Evolutionary conservation across 2,329 filamentous ascomycete species (phyloP).

Genomic region (Aspergillus pseudoterreus): DNA sequence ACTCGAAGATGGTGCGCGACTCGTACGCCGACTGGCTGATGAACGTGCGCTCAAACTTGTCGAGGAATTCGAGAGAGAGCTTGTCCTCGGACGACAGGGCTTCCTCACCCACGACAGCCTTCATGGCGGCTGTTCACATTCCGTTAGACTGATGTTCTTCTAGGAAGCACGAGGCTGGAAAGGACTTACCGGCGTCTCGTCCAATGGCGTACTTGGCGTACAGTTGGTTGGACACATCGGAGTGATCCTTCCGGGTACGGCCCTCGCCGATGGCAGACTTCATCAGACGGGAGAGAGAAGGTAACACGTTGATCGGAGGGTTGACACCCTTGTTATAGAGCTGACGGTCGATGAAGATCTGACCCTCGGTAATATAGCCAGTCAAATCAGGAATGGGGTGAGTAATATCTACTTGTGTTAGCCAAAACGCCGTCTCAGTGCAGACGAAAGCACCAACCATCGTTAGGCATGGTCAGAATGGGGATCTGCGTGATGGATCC

Average conservation of each 20-base stretch:
- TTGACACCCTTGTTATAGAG: constrained; percentile 96
- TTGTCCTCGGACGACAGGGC: constrained; percentile 95
- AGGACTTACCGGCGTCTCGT: constrained; percentile 68
- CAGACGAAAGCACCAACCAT: constrained; percentile 53
- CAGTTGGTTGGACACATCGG: constrained; percentile 97
- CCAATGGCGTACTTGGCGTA: constrained; percentile 99
- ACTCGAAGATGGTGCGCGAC: constrained; percentile 85
- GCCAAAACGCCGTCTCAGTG: not conserved
- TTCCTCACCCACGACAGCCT: constrained; percentile 98
- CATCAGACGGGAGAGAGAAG: constrained; percentile 98
- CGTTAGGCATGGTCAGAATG: constrained; percentile 99
- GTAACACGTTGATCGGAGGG: constrained; percentile 97
- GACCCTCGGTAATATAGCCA: constrained; percentile 97
- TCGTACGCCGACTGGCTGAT: constrained; percentile 92
- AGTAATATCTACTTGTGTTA: constrained; percentile 67
- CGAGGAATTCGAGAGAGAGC: constrained; percentile 93
- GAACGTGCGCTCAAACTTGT: constrained; percentile 96
- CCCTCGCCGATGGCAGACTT: constrained; percentile 98
- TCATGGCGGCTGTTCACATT: constrained; percentile 72
- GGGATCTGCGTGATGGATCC: constrained; percentile 99
- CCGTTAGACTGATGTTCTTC: not conserved
- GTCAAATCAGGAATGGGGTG: constrained; percentile 98
- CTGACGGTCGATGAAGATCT: constrained; percentile 94
- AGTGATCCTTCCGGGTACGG: constrained; percentile 93
- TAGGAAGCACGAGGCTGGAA: no score